Conservation (phyloP, 441 rosid species). For the Adansonia madagascariensis region DNA sequence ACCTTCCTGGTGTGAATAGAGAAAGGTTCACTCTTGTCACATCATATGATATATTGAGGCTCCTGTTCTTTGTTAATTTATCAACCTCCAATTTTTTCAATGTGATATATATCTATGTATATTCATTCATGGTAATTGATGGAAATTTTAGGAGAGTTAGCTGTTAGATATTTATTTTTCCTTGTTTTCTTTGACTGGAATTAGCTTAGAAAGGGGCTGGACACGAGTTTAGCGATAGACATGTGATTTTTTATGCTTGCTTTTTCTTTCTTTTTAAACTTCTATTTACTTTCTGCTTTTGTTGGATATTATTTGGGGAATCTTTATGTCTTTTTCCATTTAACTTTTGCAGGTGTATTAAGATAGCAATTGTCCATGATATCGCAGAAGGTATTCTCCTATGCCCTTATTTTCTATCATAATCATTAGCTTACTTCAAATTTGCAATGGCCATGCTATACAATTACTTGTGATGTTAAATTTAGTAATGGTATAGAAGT, state of each 20-base stretch:
- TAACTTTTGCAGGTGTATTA: constrained; percentile 57
- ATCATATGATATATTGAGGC: constrained; percentile 10
- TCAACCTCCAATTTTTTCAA: constrained; percentile 2
- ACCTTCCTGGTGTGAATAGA: constrained; percentile 60
- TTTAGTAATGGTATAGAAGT: not conserved
- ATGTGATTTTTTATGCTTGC: not conserved
- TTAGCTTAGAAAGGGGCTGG: not conserved
- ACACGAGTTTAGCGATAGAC: not conserved
- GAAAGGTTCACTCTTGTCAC: constrained; percentile 51
- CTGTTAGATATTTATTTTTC: not conserved
- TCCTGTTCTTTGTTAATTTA: constrained; percentile 1
- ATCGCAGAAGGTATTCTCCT: constrained; percentile 67
- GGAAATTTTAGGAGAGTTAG: not conserved
- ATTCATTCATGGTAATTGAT: not conserved
- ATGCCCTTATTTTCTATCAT: not conserved
- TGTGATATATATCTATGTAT: not conserved
- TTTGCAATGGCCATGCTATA: not conserved
- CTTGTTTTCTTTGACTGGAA: not conserved
- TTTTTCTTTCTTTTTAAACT: not conserved
- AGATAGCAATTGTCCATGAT: constrained; percentile 77
- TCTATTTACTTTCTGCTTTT: constrained; percentile 3
- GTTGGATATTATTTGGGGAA: constrained; percentile 15
- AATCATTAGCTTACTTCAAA: constrained; percentile 4
- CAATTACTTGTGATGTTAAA: not conserved
- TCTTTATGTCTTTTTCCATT: constrained; percentile 21